Percentiles rank a stretch among this genome's conserved stretches.
phyloP scores from a whole-genome alignment of 805 yeast genomes.

The Kodamaea fukazawae region DNA sequence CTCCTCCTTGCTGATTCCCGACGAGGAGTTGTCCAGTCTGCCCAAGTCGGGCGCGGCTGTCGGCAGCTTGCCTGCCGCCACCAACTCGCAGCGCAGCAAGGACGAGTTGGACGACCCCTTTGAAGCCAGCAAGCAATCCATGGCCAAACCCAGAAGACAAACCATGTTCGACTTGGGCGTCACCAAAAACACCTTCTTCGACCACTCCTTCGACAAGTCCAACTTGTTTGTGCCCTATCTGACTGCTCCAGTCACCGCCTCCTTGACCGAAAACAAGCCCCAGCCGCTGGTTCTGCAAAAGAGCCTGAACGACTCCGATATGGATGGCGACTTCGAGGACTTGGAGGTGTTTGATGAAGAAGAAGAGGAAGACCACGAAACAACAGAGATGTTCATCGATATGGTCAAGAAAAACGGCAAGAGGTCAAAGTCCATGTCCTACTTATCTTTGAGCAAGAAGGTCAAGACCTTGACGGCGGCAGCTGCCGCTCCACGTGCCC shows the following conservation, averaged over 20 bases:
- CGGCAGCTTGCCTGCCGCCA: conserved; percentile 5
- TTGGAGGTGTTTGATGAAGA: conserved; percentile 47
- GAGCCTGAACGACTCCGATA: conserved; percentile 30
- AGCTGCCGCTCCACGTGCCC: conserved; percentile 78
- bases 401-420: conserved; percentile 47
- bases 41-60: conserved; percentile 11
- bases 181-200: conserved; percentile 42
- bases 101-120: conserved; percentile 24
- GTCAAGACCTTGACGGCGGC: conserved; percentile 63
- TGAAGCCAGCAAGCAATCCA: conserved; percentile 35
- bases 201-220: conserved; percentile 37
- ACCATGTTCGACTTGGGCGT: conserved; percentile 53
- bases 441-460: conserved; percentile 48
- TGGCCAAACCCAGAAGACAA: conserved; percentile 45
- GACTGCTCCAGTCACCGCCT: conserved; percentile 77
- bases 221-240: conserved; percentile 63
- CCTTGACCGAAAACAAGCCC: conserved; percentile 37
- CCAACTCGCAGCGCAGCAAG: conserved; percentile 9
- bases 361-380: conserved; percentile 30
- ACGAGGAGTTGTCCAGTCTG: conserved; percentile 2
- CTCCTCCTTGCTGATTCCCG: conserved; percentile 12
- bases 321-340: conserved; percentile 43
- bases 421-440: conserved; percentile 66
- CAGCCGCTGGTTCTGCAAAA: conserved; percentile 6
- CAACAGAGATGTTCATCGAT: conserved; percentile 36